phyloP scores from a whole-genome alignment of 129 eudicot genomes.

The Chrysanthemum seticuspe region DNA sequence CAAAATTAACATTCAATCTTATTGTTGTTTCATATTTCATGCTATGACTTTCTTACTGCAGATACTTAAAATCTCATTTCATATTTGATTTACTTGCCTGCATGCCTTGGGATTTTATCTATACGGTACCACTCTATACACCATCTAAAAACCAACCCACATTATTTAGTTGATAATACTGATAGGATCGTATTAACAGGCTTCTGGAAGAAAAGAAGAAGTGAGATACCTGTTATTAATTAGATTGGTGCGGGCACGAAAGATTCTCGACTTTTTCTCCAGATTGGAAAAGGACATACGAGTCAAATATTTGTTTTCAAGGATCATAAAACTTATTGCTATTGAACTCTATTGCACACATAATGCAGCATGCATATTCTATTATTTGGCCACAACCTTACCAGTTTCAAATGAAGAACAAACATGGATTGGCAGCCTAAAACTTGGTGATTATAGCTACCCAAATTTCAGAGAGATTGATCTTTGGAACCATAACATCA shows the following conservation, averaged over 20 bases:
- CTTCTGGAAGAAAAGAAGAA: conserved; percentile 46
- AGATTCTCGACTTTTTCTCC: conserved; percentile 49
- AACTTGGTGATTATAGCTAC: conserved; percentile 72
- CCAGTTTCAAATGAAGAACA: conserved; percentile 71
- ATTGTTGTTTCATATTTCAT: too few species aligned
- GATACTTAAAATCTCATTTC: conserved; percentile 54
- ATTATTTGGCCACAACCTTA: conserved; percentile 81
- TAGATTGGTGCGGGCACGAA: conserved; percentile 71
- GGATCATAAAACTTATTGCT: conserved; percentile 53
- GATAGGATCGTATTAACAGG: too few species aligned
- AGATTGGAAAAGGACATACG: conserved; percentile 79
- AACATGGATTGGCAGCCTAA: conserved; percentile 95
- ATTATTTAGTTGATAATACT: too few species aligned
- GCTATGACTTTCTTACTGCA: not conserved
- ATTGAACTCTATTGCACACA: conserved; percentile 94
- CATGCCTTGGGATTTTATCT: conserved; percentile 56
- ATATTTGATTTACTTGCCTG: conserved; percentile 36
- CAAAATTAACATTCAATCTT: too few species aligned
- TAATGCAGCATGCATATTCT: conserved; percentile 95
- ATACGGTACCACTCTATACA: too few species aligned
- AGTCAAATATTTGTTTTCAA: conserved; percentile 66
- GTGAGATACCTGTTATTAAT: conserved; percentile 76
- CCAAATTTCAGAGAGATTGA: conserved; percentile 77
- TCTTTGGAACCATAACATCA: conserved; percentile 74
- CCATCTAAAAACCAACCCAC: too few species aligned